Evolutionary conservation across 192 early-diverging fungal species (phyloP).

Genomic region (Coemansia guatemalensis): DNA sequence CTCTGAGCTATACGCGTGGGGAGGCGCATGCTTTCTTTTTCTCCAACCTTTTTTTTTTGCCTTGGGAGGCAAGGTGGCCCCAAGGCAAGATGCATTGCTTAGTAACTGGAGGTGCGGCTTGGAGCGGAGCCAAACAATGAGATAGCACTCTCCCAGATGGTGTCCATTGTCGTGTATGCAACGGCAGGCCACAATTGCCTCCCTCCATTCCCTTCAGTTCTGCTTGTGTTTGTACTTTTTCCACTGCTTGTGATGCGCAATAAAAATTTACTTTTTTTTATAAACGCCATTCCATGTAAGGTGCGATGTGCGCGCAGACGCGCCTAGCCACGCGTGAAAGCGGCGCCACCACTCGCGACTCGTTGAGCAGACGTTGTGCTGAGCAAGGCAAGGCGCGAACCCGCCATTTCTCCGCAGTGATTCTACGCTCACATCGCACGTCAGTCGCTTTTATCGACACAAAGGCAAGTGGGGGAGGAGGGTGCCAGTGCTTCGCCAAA

Average conservation of each 20-base stretch:
- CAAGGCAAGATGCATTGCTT: background rate
- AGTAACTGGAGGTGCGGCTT: background rate
- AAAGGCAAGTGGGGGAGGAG: background rate
- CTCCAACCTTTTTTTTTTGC: background rate
- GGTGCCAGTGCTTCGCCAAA: background rate
- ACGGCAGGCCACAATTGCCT: background rate
- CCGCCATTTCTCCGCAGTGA: too few species aligned
- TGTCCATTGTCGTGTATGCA: too few species aligned
- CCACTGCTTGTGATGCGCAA: background rate
- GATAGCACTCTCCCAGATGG: background rate
- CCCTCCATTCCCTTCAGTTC: background rate
- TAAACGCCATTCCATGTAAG: too few species aligned
- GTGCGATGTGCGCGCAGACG: too few species aligned
- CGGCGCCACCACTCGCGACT: too few species aligned
- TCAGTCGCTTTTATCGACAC: too few species aligned
- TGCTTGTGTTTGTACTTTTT: background rate
- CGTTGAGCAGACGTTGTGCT: too few species aligned
- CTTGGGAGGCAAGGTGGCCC: background rate
- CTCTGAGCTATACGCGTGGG: background rate
- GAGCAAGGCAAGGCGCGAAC: too few species aligned
- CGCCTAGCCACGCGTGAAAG: too few species aligned
- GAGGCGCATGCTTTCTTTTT: background rate
- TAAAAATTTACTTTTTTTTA: too few species aligned
- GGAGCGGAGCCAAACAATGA: background rate
- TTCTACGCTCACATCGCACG: too few species aligned